Percentiles rank a stretch among this genome's conserved stretches.
phyloP scores from a whole-genome alignment of 129 eudicot genomes.

The Deinandra increscens region DNA sequence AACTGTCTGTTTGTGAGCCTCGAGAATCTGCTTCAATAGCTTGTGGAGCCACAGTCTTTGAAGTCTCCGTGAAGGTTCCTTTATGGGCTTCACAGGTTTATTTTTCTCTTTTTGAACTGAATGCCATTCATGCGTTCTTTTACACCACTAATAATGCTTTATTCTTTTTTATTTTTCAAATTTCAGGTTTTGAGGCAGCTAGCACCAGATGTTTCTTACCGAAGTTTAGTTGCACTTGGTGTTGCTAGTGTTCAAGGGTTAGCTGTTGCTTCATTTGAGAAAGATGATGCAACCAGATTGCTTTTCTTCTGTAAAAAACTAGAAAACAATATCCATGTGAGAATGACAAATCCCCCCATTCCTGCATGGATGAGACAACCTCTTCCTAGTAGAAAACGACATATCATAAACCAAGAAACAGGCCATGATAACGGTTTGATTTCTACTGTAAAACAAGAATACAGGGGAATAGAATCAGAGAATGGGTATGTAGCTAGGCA shows the following conservation, averaged over 20 bases:
- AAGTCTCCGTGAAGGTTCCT: slow-evolving; percentile 88
- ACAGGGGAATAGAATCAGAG: slow-evolving; percentile 30
- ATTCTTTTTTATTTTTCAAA: not conserved
- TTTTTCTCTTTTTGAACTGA: not conserved
- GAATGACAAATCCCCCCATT: slow-evolving; percentile 26
- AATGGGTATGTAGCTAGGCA: slow-evolving; percentile 59
- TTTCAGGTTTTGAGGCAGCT: slow-evolving; percentile 89
- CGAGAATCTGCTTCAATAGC: slow-evolving; percentile 88
- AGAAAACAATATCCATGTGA: slow-evolving; percentile 26
- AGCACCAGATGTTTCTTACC: slow-evolving; percentile 83
- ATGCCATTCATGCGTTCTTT: not conserved
- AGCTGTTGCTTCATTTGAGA: slow-evolving; percentile 95
- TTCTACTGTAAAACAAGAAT: slow-evolving; percentile 32
- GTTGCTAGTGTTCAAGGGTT: slow-evolving; percentile 86
- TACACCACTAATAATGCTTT: not conserved
- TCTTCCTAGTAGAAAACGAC: slow-evolving; percentile 69
- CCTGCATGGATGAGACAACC: slow-evolving; percentile 94
- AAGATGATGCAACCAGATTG: slow-evolving; percentile 83
- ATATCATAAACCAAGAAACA: slow-evolving; percentile 36
- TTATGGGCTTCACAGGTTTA: slow-evolving; percentile 95
- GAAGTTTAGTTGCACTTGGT: slow-evolving; percentile 86
- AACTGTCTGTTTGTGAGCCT: slow-evolving; percentile 56
- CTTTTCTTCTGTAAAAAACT: slow-evolving; percentile 58
- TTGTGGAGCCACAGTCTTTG: slow-evolving; percentile 83
- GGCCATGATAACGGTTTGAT: slow-evolving; percentile 26